Evolutionary conservation across 345 rosid genomes (phyloP), one percentile per base, ranked within the genome.

Genomic region (Populus nigra): DNA sequence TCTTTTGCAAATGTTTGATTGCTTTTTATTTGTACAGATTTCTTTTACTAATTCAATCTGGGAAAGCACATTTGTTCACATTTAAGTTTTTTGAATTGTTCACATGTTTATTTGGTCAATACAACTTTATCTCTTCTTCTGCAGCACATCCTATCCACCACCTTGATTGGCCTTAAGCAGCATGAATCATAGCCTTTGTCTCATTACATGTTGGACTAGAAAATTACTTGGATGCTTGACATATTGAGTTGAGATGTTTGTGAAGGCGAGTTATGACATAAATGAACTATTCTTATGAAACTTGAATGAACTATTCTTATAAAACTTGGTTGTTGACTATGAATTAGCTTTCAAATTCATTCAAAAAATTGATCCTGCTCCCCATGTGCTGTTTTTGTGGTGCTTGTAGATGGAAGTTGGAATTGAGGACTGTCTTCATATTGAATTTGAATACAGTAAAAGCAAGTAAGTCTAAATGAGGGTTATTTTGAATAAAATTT

Each of bases 381-480:
- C 59, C 9, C 20, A 11, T 20, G 59, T 20, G 59, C n/a, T 53
- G 20, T 53, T n/a, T 18, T 33, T 73, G 65, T 61, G 65, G 23
- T 49, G 13, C 38, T 73, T 86, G 77, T 87, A 94, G 97, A 92
- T 96, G 99, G 99, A 96, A 91, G 98, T 96, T 72, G 99, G 98
- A 79, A 94, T 96, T 23, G 98, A 96, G 84, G 99, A 96, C 79
- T 96, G 97, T 78, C 82, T 96, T 10, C 99, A 96, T 77, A 96
- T 96, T 36, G 99, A 92, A 87, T 96, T 96, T 84, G 98, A 96
- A 87, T 96, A 94, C 88, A 91, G 89, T 66, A 96, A 96, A 90
- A 96, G 95, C 99, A 96, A 96, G 99, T 96, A 85, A 88, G 96
- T 83, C 53, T 55, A 55, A 55, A 22, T 2, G 12, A 55, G 1